phyloP scores from a whole-genome alignment of 768 basidiomycete genomes.

The Naganishia kalamii region DNA sequence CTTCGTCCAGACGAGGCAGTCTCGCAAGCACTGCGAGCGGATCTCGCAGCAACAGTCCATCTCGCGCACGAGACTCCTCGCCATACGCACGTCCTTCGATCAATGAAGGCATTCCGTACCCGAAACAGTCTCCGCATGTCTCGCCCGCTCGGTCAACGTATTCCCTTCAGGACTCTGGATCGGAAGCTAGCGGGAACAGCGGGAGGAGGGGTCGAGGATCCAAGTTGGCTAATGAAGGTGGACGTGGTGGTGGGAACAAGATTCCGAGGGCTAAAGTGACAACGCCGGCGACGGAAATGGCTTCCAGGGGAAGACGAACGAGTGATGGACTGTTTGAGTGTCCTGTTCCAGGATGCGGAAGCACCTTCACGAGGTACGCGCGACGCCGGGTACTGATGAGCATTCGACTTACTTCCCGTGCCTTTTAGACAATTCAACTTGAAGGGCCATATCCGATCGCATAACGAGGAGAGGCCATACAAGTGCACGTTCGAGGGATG shows the following conservation, averaged over 20 bases:
- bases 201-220: conserved; percentile 3
- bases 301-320: conserved; percentile 75
- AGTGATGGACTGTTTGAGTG: conserved; percentile 81
- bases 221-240: not conserved
- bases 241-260: not conserved
- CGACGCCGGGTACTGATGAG: not conserved
- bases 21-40: conserved; percentile 9
- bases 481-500: conserved; percentile 92
- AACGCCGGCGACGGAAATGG: conserved; percentile 79
- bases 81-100: conserved; percentile 17
- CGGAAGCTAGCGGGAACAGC: conserved; percentile 3
- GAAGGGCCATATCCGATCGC: conserved; percentile 90
- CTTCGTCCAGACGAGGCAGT: conserved; percentile 2
- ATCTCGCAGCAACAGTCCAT: conserved; percentile 7
- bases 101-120: conserved; percentile 1
- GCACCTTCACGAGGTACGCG: conserved; percentile 64
- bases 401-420: not conserved
- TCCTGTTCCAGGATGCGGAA: conserved; percentile 81
- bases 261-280: conserved; percentile 60
- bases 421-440: conserved; percentile 70
- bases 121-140: conserved; percentile 5
- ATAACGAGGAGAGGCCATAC: conserved; percentile 91
- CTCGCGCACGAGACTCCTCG: conserved; percentile 18
- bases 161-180: conserved; percentile 4
- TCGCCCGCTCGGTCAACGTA: not conserved